These are phyloP conservation scores for Zopfia rhizophila DNA, from an alignment of 2,329 filamentous ascomycete species.

Conservation along the genomic window DNA sequence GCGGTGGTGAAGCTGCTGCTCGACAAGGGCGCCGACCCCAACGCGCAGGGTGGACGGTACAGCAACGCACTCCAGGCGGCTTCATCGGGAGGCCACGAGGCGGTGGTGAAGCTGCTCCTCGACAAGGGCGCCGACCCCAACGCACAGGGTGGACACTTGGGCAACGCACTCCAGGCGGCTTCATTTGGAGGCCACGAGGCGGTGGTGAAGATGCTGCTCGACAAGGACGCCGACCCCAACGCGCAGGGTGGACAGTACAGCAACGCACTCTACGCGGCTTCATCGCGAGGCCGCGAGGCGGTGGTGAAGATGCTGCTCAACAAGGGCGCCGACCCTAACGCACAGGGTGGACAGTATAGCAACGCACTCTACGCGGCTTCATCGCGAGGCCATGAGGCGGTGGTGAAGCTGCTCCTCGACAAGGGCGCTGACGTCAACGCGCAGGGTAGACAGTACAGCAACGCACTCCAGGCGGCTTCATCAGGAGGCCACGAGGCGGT, in stretches of 20 bases:
- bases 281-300: background rate
- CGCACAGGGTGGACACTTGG: background rate
- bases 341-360: conserved; percentile 1
- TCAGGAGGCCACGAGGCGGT: no score
- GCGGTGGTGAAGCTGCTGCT: conserved; percentile 20
- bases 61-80: conserved; percentile 2
- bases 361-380: no score
- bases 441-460: no score
- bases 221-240: conserved; percentile 10
- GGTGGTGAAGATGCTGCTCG: conserved; percentile 2
- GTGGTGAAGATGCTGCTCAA: conserved; percentile 10
- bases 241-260: background rate
- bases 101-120: conserved; percentile 20
- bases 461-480: no score
- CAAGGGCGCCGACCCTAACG: background rate
- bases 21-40: conserved; percentile 18
- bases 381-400: no score
- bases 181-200: background rate
- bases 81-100: conserved; percentile 10
- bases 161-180: conserved; percentile 4
- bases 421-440: no score
- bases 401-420: no score
- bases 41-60: conserved; percentile 1
- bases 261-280: background rate
- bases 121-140: conserved; percentile 8